Evolutionary conservation across 768 basidiomycete species (phyloP), one percentile per base, ranked within the genome.

Genomic region (Xerocomellus intermedius): DNA sequence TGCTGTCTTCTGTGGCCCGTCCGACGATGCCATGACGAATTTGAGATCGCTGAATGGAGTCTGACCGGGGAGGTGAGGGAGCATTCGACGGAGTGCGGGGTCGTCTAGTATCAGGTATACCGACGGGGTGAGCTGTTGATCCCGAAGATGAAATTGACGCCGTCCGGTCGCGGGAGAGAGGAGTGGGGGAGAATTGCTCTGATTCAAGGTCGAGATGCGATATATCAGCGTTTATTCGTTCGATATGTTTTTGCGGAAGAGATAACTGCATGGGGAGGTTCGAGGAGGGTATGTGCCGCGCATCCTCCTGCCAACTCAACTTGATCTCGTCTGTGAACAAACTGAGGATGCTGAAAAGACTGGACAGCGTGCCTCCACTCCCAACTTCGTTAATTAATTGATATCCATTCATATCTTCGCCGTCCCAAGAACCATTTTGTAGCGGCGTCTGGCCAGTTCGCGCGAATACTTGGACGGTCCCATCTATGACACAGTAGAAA

Each of bases 401-500:
- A 72, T 94, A 98, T 2, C 96, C 95, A 59, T 97, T 96, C 82
- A 91, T 89, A 49, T 91, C 86, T 64, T 91, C 90, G 50, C 86
- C 84, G 37, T 91, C 91, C 85, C 87, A 91, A 13, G 81, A 73
- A 39, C 82, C 82, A 51, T 80, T 79, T 48, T 73, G 76, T 30
- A 78, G 76, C 12, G 74, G 65, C 13, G 74, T 73, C 58, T 82
- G 79, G 6, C 82, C 84, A 1, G 86, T 84, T 55, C 83, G 82
- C 16, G 91, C 91, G 68, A 82, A 97, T 12, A 98, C 93, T 65
- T 99, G 93, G 14, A 96, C 96, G 57, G 82, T 89, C n/a, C 97
- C 97, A 69, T 99, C 97, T 32, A 98, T 88, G 33, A 99, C 96
- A 68, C 94, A 98, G 72, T 98, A 98, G 73, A 99, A 99, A 59